phyloP scores from a whole-genome alignment of 495 filamentous ascomycete genomes.

The Aspergillus sparsus region DNA sequence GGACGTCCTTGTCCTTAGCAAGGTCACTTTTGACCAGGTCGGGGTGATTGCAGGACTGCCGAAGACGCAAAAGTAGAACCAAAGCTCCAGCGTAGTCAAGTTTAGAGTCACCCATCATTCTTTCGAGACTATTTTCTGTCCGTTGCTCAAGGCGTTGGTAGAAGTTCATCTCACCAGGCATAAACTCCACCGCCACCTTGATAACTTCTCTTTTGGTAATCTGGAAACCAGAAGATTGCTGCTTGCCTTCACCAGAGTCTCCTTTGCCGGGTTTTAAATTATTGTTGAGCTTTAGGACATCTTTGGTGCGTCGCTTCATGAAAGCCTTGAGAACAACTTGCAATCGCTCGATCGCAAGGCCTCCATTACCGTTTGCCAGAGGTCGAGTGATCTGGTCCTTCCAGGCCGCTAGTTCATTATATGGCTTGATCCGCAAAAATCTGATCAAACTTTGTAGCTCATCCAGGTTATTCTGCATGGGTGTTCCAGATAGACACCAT shows the following conservation, averaged over 20 bases:
- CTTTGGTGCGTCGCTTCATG: slow-evolving; percentile 97
- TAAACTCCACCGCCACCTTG: slow-evolving; percentile 76
- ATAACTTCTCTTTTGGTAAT: slow-evolving; percentile 87
- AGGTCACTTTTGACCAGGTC: slow-evolving; percentile 81
- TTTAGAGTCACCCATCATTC: slow-evolving; percentile 77
- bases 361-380: slow-evolving; percentile 81
- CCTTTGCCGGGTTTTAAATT: slow-evolving; percentile 67
- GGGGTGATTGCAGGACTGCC: slow-evolving; percentile 94
- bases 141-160: slow-evolving; percentile 81
- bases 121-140: slow-evolving; percentile 79
- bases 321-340: slow-evolving; percentile 83
- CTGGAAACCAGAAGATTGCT: slow-evolving; percentile 67
- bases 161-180: slow-evolving; percentile 74
- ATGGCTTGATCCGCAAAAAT: slow-evolving; percentile 91
- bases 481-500: slow-evolving; percentile 95
- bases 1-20: slow-evolving; percentile 81
- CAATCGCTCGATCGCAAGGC: slow-evolving; percentile 83
- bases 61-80: slow-evolving; percentile 80
- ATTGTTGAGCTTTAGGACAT: slow-evolving; percentile 82
- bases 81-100: slow-evolving; percentile 82
- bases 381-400: slow-evolving; percentile 83
- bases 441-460: slow-evolving; percentile 91
- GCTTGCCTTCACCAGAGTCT: slow-evolving; percentile 47
- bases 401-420: slow-evolving; percentile 78
- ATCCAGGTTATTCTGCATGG: slow-evolving; percentile 97